A percentile compares a stretch with the other conserved stretches of the same genome.
Evolutionary conservation across 768 basidiomycete species (phyloP).

Genomic region (Pisolithus microcarpus): DNA sequence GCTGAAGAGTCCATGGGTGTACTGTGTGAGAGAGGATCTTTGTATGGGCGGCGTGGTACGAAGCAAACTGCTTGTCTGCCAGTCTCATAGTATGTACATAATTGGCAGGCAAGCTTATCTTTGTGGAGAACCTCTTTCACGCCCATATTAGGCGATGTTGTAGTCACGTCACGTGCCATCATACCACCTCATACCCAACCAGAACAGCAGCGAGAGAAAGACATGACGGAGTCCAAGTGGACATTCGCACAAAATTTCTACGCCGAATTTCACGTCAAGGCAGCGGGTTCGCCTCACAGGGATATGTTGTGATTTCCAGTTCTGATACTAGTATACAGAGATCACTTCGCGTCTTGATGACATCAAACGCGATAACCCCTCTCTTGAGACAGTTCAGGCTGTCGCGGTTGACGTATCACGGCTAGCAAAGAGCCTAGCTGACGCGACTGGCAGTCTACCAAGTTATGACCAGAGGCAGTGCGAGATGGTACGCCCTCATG

Average conservation of each 20-base stretch:
- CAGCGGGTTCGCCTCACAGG: conserved; percentile 17
- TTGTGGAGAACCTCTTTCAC: too few species aligned
- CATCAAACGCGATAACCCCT: conserved; percentile 25
- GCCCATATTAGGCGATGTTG: too few species aligned
- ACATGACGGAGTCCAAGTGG: conserved; percentile 23
- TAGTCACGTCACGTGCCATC: too few species aligned
- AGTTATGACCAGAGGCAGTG: conserved; percentile 70
- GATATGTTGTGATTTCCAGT: neutral
- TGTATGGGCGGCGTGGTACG: too few species aligned
- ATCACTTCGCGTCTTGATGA: conserved; percentile 40
- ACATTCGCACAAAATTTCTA: conserved; percentile 25
- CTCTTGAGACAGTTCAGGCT: conserved; percentile 33
- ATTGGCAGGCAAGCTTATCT: too few species aligned
- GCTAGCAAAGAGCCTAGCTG: conserved; percentile 54
- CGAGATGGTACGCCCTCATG: conserved; percentile 46
- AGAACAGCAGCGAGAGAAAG: too few species aligned
- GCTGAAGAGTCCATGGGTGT: conserved; percentile 13
- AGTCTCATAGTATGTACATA: too few species aligned
- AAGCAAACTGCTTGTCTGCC: too few species aligned
- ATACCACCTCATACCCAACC: too few species aligned
- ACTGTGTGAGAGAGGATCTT: neutral
- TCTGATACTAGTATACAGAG: conserved; percentile 32
- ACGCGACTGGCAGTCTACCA: conserved; percentile 59
- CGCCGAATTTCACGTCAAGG: conserved; percentile 15
- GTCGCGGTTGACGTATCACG: conserved; percentile 48